These are phyloP conservation scores for Fusarium caatingaense DNA, from an alignment of 2,329 filamentous ascomycete species.

Conservation along the genomic window DNA sequence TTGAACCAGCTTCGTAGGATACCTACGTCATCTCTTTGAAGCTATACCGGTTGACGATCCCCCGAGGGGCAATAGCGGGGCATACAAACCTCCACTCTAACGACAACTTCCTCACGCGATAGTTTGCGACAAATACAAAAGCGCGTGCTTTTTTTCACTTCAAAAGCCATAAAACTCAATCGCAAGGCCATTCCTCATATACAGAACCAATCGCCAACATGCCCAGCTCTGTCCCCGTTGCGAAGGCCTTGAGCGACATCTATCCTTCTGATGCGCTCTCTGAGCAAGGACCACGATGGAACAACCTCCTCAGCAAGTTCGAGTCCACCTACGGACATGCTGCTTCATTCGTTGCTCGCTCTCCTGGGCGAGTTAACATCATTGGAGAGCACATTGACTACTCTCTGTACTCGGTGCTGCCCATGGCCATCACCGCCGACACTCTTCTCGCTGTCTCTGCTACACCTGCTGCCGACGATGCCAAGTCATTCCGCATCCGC, in stretches of 20 bases:
- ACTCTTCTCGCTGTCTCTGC: slow-evolving; percentile 83
- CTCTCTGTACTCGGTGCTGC: slow-evolving; percentile 93
- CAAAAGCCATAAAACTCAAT: neutral
- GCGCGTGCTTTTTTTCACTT: neutral
- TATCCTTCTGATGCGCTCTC: slow-evolving; percentile 80
- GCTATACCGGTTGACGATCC: slow-evolving; percentile 20
- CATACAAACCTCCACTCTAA: slow-evolving; percentile 39
- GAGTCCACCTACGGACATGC: slow-evolving; percentile 73
- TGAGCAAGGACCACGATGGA: slow-evolving; percentile 79
- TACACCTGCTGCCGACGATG: slow-evolving; percentile 60
- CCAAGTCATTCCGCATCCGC: slow-evolving; percentile 73
- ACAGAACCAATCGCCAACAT: slow-evolving; percentile 47
- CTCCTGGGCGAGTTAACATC: slow-evolving; percentile 95
- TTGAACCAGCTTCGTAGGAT: neutral
- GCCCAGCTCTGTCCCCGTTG: slow-evolving; percentile 76
- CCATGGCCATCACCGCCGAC: slow-evolving; percentile 94
- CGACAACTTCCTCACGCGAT: slow-evolving; percentile 38
- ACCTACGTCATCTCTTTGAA: slow-evolving; percentile 36
- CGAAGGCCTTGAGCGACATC: slow-evolving; percentile 80
- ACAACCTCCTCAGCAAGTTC: slow-evolving; percentile 77
- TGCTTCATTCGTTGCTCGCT: slow-evolving; percentile 86
- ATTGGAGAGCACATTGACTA: slow-evolving; percentile 99
- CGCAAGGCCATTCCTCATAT: neutral
- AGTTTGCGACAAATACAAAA: slow-evolving; percentile 26
- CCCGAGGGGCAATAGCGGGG: slow-evolving; percentile 43